A percentile compares a stretch with the other conserved stretches of the same genome.
phyloP scores from a whole-genome alignment of 805 yeast genomes.

The Hanseniaspora lachancei region DNA sequence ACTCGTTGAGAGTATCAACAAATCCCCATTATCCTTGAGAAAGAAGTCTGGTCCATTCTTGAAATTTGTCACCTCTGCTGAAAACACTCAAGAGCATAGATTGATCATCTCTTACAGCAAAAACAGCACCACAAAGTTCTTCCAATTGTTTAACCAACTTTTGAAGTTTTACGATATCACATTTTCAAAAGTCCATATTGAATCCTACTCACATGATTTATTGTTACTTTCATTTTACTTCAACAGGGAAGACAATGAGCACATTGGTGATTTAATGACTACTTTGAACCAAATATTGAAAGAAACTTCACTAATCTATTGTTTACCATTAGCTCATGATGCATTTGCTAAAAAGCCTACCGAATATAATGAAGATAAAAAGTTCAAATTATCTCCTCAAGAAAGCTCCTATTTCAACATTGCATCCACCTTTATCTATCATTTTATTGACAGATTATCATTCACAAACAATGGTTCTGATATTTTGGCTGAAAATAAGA shows the following conservation, averaged over 20 bases:
- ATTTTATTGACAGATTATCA: conserved; percentile 72
- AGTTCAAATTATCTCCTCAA: conserved; percentile 56
- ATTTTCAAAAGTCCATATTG: conserved; percentile 82
- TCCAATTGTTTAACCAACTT: conserved; percentile 71
- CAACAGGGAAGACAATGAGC: conserved; percentile 40
- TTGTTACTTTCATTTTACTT: conserved; percentile 80
- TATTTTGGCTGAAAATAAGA: not conserved
- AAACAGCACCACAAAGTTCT: conserved; percentile 72
- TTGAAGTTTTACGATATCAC: conserved; percentile 79
- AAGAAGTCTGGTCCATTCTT: conserved; percentile 83
- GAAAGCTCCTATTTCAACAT: conserved; percentile 91
- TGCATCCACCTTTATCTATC: conserved; percentile 83
- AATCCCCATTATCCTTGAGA: conserved; percentile 24
- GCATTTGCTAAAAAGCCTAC: conserved; percentile 61
- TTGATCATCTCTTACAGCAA: conserved; percentile 80
- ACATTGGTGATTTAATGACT: conserved; percentile 35
- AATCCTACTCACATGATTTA: conserved; percentile 3
- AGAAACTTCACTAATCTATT: conserved; percentile 84
- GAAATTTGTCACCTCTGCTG: conserved; percentile 60
- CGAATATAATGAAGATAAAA: conserved; percentile 1
- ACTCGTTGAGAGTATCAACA: conserved; percentile 30
- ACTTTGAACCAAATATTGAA: conserved; percentile 80
- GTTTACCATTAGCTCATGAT: conserved; percentile 61
- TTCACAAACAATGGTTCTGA: conserved; percentile 12
- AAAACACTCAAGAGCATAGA: conserved; percentile 57